These are phyloP conservation scores for Sarocladium brachiariae DNA, from an alignment of 2,329 filamentous ascomycete species.

Conservation along the genomic window DNA sequence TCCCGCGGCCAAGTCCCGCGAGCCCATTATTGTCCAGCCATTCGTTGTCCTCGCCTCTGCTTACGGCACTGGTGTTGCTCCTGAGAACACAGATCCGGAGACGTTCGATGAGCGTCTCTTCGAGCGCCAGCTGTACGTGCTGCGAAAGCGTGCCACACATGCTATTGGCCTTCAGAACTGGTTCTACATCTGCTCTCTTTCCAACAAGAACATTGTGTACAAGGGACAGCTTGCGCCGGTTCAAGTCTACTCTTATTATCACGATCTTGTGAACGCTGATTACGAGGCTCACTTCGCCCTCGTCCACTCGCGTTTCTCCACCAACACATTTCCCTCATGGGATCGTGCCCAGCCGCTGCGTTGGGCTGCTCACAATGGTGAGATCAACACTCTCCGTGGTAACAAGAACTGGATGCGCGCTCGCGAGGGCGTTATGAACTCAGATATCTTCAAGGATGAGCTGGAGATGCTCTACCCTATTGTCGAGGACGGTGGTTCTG, in stretches of 20 bases:
- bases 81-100: constrained; percentile 69
- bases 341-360: constrained; percentile 92
- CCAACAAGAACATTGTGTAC: constrained; percentile 98
- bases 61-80: constrained; percentile 75
- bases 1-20: constrained; percentile 84
- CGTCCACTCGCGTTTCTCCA: constrained; percentile 95
- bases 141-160: constrained; percentile 92
- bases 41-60: constrained; percentile 83
- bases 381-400: constrained; percentile 93
- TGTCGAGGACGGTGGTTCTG: constrained; percentile 92
- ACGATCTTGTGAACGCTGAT: constrained; percentile 92
- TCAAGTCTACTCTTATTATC: constrained; percentile 97
- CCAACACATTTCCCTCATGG: constrained; percentile 98
- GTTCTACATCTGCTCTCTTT: constrained; percentile 96
- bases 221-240: constrained; percentile 92
- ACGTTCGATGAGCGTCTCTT: constrained; percentile 80
- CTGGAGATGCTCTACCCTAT: constrained; percentile 88
- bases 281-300: constrained; percentile 96
- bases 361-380: constrained; percentile 97
- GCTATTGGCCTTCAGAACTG: constrained; percentile 94
- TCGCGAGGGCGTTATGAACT: constrained; percentile 90
- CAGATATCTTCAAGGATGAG: constrained; percentile 85
- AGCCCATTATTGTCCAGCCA: constrained; percentile 91
- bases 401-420: constrained; percentile 99
- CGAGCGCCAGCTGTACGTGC: constrained; percentile 87